Base-by-base conservation (phyloP, 2,329 filamentous ascomycete species). In the Pezizomycotina sp. region DNA sequence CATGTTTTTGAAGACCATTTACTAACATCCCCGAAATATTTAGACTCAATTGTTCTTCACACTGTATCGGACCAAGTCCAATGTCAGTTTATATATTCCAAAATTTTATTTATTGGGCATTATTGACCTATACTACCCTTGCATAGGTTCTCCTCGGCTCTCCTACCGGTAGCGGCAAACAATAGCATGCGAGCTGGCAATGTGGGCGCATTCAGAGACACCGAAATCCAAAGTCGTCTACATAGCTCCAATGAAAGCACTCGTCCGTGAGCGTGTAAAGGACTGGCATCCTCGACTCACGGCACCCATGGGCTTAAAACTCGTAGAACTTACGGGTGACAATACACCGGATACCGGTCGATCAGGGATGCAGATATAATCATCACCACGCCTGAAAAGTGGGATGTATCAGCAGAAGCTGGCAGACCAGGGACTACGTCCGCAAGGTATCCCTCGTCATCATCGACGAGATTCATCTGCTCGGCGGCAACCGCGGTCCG, bases 371-470 rank as follows among this genome's bases (percentile, higher is more conserved):
- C 89, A 3, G 89, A 98, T 55, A 82, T 98, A 45, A 98, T 98
- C 51, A 83, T 98, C 51, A 98, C 89, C 0, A 98, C 91, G 0
- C 91, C 89, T n/a, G 89, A 98, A 60, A 98, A 98, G 56, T 98
- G 89, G 89, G 91, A 98, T 55, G 91, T 69, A 95, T 98, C 49
- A 92, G 82, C 50, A 79, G 89, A 69, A 92, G 81, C 53, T 98
- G 91, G 89, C 84, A 95, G 57, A 95, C 86, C 4, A 77, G 89
- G 71, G 79, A 80, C 43, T 98, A 98, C 49, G 89, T 98, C 25
- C 74, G 83, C 34, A 77, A 93, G 58, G 89, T 98, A 42, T 86
- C 83, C 43, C 63, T 98, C 10, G 89, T 98, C 34, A 93, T 98
- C 45, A 98, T 98, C 48, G 89, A 98, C 52, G 89, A 98, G 60